These are phyloP conservation scores for Rhizopogon sp. DNA, from an alignment of 768 basidiomycete genomes.

Conservation along the genomic window DNA sequence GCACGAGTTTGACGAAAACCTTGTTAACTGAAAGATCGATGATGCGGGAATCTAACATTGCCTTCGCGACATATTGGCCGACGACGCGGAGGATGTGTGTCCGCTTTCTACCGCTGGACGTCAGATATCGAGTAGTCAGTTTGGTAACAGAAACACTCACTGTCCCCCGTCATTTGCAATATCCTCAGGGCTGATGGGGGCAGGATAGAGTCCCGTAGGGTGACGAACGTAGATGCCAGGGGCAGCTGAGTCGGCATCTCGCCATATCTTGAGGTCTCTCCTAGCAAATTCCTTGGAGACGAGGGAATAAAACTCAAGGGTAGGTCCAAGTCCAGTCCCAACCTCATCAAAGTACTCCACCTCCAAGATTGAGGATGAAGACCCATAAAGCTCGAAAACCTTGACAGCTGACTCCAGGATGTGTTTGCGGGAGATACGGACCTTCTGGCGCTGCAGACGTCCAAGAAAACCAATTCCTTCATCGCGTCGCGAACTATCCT, in stretches of 20 bases:
- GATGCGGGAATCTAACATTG: conserved; percentile 94
- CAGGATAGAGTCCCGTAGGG: conserved; percentile 83
- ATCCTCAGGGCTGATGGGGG: conserved; percentile 70
- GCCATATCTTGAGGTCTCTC: conserved; percentile 86
- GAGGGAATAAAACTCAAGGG: conserved; percentile 97
- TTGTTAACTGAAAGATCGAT: conserved; percentile 95
- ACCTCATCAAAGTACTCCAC: conserved; percentile 99
- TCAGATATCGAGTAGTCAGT: conserved; percentile 1
- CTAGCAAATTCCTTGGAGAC: conserved; percentile 94
- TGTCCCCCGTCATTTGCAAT: conserved; percentile 68
- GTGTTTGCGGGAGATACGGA: conserved; percentile 91
- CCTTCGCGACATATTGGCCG: conserved; percentile 96
- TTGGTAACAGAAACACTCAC: conserved; percentile 36
- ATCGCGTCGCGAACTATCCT: conserved; percentile 77
- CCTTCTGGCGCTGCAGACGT: conserved; percentile 91
- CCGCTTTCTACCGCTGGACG: conserved; percentile 52
- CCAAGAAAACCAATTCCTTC: conserved; percentile 92
- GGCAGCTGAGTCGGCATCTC: conserved; percentile 67
- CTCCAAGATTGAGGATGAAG: conserved; percentile 89
- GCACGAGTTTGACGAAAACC: conserved; percentile 86
- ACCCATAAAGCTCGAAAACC: conserved; percentile 94
- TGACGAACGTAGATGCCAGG: conserved; percentile 75
- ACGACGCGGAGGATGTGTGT: conserved; percentile 85
- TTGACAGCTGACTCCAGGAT: conserved; percentile 95
- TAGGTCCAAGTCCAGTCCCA: conserved; percentile 95